These are phyloP conservation scores for Acer campestre DNA, from an alignment of 345 rosid species.

Conservation along the genomic window DNA sequence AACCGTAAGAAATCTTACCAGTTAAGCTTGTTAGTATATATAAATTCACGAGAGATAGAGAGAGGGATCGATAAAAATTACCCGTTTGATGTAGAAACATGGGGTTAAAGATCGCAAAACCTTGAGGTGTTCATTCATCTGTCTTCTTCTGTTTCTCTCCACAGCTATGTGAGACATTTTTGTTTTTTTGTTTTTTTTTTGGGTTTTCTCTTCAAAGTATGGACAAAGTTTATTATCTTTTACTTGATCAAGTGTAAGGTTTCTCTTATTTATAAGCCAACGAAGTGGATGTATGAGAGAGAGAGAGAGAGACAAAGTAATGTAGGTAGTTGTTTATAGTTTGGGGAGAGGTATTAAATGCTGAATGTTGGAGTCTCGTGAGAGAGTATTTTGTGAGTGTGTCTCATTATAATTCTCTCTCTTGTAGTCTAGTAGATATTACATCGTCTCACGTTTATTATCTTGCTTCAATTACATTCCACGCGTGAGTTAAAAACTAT, in stretches of 20 bases:
- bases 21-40: too few relatives aligned
- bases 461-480: constrained; percentile 54
- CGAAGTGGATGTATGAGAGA: not conserved
- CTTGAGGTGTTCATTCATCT: constrained; percentile 93
- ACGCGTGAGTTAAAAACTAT: constrained; percentile 37
- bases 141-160: constrained; percentile 92
- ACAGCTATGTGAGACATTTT: constrained; percentile 86
- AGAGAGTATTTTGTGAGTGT: constrained; percentile 31
- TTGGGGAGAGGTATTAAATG: constrained; percentile 44
- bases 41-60: not conserved
- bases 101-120: constrained; percentile 89
- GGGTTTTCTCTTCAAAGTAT: not conserved
- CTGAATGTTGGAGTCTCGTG: constrained; percentile 60
- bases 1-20: not conserved
- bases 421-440: constrained; percentile 16
- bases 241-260: not conserved
- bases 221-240: not conserved
- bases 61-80: constrained; percentile 20
- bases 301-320: too few relatives aligned
- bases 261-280: constrained; percentile 25
- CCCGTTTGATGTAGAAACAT: constrained; percentile 91
- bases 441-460: constrained; percentile 63
- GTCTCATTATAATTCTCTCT: constrained; percentile 6
- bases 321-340: not conserved
- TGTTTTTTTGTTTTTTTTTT: not conserved